These are phyloP conservation scores for Arxiozyma telluris DNA, from an alignment of 1,139 yeast species.

Conservation along the genomic window DNA sequence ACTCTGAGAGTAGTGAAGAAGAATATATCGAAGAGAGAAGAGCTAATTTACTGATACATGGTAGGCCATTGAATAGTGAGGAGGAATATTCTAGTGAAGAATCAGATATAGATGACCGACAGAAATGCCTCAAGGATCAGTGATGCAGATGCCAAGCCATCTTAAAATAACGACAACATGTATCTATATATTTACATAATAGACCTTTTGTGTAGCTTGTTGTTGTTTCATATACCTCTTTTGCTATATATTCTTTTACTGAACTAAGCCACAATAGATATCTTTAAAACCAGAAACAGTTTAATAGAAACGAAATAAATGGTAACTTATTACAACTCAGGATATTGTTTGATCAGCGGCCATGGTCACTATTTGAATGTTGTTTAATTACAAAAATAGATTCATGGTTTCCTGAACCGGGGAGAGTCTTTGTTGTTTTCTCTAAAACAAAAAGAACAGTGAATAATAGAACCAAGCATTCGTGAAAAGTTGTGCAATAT, in stretches of 20 bases:
- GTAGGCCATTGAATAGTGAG: neutral
- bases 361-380: no score
- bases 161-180: no score
- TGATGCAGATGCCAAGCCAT: neutral
- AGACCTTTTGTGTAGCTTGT: neutral
- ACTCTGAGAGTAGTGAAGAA: constrained; percentile 9
- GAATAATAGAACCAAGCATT: neutral
- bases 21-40: constrained; percentile 9
- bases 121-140: neutral
- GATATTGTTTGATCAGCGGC: neutral
- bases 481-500: neutral
- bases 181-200: no score
- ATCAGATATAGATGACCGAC: neutral
- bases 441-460: neutral
- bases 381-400: neutral
- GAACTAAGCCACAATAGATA: neutral
- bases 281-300: neutral
- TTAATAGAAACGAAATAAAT: no score
- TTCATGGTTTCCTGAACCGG: neutral
- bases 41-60: neutral
- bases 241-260: no score
- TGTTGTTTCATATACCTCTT: neutral
- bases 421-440: neutral
- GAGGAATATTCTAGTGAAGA: neutral
- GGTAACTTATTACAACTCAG: neutral